Evolutionary conservation across 2,329 filamentous ascomycete species (phyloP).

Genomic region (Sclerotinia sclerotiorum): DNA sequence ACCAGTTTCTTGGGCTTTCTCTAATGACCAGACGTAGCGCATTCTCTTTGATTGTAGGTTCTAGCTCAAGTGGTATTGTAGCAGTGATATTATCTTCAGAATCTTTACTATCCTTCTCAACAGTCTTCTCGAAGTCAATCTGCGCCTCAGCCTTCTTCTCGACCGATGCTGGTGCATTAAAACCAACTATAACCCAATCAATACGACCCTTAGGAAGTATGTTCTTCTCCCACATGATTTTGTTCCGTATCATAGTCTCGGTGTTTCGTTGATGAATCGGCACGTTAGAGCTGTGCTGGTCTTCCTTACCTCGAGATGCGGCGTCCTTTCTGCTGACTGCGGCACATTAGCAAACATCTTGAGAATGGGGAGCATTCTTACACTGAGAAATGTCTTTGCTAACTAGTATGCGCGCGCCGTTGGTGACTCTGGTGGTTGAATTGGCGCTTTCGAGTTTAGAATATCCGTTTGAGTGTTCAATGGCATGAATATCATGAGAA

Average conservation of each 20-base stretch:
- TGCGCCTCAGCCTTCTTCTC: neutral
- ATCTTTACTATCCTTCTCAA: too few species aligned
- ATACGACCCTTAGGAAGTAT: neutral
- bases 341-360: neutral
- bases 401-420: rapidly evolving
- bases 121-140: too few species aligned
- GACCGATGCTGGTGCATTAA: neutral
- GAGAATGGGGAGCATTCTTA: neutral
- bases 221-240: neutral
- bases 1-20: neutral
- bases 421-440: neutral
- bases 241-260: neutral
- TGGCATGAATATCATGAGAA: neutral
- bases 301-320: neutral
- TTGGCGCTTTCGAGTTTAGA: too few species aligned
- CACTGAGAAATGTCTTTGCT: neutral
- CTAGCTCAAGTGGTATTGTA: neutral
- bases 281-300: neutral
- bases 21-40: neutral
- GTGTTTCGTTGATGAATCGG: neutral
- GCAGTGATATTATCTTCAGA: too few species aligned
- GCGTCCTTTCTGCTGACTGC: neutral
- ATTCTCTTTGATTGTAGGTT: neutral
- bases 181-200: constrained; percentile 13
- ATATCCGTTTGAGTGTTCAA: neutral